Percentiles rank a stretch among this genome's conserved stretches.
Evolutionary conservation across 2,329 filamentous ascomycete genomes (phyloP).

Genomic region (Albifimbria verrucaria): DNA sequence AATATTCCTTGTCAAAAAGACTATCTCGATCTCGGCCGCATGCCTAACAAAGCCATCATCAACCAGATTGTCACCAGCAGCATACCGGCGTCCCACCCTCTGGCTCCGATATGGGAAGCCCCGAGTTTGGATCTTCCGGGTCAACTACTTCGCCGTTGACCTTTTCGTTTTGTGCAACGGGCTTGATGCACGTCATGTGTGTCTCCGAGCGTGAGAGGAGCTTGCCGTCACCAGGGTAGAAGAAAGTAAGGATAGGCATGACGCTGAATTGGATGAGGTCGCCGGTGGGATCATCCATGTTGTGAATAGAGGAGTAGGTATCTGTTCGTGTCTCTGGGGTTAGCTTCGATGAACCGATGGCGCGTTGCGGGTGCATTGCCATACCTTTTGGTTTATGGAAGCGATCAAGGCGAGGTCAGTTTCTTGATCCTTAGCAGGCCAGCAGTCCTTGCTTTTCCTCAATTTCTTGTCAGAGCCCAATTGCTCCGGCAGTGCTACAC

Average conservation of each 20-base stretch:
- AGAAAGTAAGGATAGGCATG: constrained; percentile 1
- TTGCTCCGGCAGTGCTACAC: not conserved
- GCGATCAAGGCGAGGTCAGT: not conserved
- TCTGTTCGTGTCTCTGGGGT: no score
- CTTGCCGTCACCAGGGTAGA: not conserved
- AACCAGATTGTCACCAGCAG: not conserved
- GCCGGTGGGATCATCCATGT: not conserved
- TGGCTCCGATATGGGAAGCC: not conserved
- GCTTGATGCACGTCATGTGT: constrained; percentile 1
- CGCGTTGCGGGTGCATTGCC: no score
- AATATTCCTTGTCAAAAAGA: no score
- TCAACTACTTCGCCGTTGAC: no score
- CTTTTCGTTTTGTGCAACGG: not conserved
- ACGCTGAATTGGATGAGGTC: not conserved
- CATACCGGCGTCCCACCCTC: not conserved
- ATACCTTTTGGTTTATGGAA: not conserved
- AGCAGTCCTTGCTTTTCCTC: not conserved
- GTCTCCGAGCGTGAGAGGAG: not conserved
- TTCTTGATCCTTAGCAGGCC: not conserved
- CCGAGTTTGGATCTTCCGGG: no score
- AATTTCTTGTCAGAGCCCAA: not conserved
- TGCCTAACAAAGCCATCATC: not conserved
- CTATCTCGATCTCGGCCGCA: not conserved
- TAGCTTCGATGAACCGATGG: no score
- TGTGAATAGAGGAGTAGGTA: not conserved